Conservation (phyloP, 148 eudicot species). For the Mesembryanthemum crystallinum region DNA sequence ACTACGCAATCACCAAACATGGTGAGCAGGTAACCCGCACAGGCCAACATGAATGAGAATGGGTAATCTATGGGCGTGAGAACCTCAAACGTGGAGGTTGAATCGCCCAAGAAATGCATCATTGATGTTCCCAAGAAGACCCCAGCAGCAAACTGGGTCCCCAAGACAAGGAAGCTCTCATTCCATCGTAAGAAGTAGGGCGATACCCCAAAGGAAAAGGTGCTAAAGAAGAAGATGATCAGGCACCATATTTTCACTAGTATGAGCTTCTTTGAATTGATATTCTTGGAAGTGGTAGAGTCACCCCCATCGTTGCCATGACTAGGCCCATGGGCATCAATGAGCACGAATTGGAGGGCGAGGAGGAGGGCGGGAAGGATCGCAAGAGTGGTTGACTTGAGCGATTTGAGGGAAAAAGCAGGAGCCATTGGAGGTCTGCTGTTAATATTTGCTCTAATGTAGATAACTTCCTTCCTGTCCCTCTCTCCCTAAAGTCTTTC, state of each 20-base stretch:
- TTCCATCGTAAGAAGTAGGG: slow-evolving; percentile 68
- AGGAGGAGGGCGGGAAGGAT: slow-evolving; percentile 26
- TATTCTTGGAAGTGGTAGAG: not conserved
- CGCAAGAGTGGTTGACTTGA: slow-evolving; percentile 37
- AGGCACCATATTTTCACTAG: slow-evolving; percentile 64
- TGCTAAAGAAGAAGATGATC: slow-evolving; percentile 55
- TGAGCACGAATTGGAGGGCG: slow-evolving; percentile 33
- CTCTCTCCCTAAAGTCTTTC: not conserved
- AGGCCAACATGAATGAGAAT: slow-evolving; percentile 67
- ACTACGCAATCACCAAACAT: slow-evolving; percentile 63
- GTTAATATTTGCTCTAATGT: not conserved
- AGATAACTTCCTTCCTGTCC: not conserved
- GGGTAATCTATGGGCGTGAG: slow-evolving; percentile 52
- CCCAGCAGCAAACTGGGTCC: slow-evolving; percentile 80
- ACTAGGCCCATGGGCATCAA: slow-evolving; percentile 44
- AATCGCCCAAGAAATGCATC: slow-evolving; percentile 65
- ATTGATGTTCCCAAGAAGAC: slow-evolving; percentile 60
- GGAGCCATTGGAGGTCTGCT: slow-evolving; percentile 27
- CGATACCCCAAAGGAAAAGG: slow-evolving; percentile 67
- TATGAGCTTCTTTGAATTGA: slow-evolving; percentile 41
- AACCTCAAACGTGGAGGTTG: slow-evolving; percentile 36
- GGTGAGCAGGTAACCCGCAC: slow-evolving; percentile 59
- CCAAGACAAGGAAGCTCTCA: slow-evolving; percentile 60
- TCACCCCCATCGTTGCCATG: slow-evolving; percentile 4
- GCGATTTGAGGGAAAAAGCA: slow-evolving; percentile 21